Evolutionary conservation across 768 basidiomycete species (phyloP), one percentile per base, ranked within the genome.

Genomic region (Tubosaeta sp.): DNA sequence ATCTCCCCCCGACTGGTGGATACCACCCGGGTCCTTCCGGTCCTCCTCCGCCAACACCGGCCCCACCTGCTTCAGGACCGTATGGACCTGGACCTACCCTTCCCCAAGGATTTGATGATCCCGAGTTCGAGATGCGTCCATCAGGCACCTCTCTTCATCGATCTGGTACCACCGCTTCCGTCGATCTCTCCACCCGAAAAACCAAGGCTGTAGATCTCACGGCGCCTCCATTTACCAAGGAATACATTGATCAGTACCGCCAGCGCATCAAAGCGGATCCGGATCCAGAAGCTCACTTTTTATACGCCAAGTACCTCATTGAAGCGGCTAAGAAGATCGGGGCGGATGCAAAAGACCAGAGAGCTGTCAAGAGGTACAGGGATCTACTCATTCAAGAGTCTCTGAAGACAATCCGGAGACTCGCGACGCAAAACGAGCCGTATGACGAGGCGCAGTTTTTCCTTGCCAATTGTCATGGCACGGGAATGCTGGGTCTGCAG

Each of bases 371-470:
- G 68, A 94, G 90, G 69, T 98, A 94, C 66, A 83, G 90, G 48
- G 95, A 98, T 65, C 63, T 83, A 16, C 80, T 99, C 34, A 79
- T 99, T 44, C 77, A 76, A 46, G 96, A 99, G 71, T 84, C 90
- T 10, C 74, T 99, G 61, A 95, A 97, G 70, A 87, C 93, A 46
- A 81, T 98, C 54, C 87, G 95, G 56, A 83, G 92, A 46, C 75
- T 98, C 44, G 96, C 95, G 4, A 94, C 93, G 7, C 90, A 93
- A 67, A 90, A 87, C 19, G 84, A 93, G 49, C 84, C 93, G 1
- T 94, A 91, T 68, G 84, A 93, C 52, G 96, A 99, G 62, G 95
- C 96, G 12, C 95, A 98, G 67, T 99, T 98, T 73, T 98, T 96
- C 78, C 77, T 98, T 40, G 96, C 95, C 36, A 97, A 97, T 60